Base-by-base conservation (phyloP, 2,329 filamentous ascomycete genomes). In the Penicillium palitans region DNA sequence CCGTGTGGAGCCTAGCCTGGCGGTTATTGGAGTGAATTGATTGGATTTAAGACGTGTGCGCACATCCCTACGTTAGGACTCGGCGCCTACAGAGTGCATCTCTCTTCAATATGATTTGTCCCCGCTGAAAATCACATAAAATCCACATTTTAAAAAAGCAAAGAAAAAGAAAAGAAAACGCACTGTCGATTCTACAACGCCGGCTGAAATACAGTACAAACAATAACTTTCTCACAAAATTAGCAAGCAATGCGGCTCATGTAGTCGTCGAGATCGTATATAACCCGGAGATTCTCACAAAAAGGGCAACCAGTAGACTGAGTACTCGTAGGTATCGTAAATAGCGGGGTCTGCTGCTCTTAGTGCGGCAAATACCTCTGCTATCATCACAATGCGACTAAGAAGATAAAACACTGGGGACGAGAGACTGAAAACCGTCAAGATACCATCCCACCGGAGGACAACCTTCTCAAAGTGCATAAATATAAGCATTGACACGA, bases 391-490 rank as follows among this genome's bases (percentile, higher is more conserved):
- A 33, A 55, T 27, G 27, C 45, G 53, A 41, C 24, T 50, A 7
- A 55, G 31, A 15, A 50, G 24, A 27, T 49, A 55, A 17, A 55
- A 41, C 3, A 29, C 24, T 1, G 45, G 45, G 7, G 45, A 42
- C 7, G 53, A 45, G 24, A 55, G 19, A 24, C 45, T 55, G 25
- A 55, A 40, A n/a, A 55, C 15, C 8, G 52, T 55, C 25, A 55
- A 33, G n/a, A 42, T 4, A 13, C 44, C 44, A 15, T 41, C 25
- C 45, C 44, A 55, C 2, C 52, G 44, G 24, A 55, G 19, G 37
- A 55, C 24, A 13, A 55, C 35, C 21, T 41, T 55, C 12, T 55
- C 45, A 44, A 42, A 42, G 35, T 49, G 52, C 44, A 55, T 55
- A 29, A 55, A 55, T 40, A 42, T 55, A 24, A 48, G n/a, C 27